phyloP scores from a whole-genome alignment of 139 green algal genomes.

The Chlorella sp. region DNA sequence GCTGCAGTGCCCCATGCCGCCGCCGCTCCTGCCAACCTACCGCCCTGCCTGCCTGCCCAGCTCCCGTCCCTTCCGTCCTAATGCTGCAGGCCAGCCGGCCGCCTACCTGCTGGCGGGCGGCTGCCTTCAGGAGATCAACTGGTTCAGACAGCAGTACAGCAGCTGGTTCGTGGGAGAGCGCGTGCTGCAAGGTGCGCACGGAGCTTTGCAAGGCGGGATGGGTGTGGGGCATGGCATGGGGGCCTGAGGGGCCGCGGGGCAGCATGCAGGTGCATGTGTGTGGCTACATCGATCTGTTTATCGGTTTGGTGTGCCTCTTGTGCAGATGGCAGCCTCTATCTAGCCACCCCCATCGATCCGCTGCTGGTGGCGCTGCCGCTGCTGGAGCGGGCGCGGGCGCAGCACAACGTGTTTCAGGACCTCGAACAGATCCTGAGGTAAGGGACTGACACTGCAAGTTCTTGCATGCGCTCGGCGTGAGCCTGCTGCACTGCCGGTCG shows the following conservation, averaged over 20 bases:
- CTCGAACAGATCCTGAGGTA: constrained; percentile 47
- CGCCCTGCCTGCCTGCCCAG: not conserved
- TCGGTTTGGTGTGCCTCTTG: too few species aligned
- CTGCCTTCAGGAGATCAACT: constrained; percentile 49
- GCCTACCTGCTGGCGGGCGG: constrained; percentile 36
- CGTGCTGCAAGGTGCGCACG: constrained; percentile 35
- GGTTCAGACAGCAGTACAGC: constrained; percentile 34
- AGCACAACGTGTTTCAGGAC: constrained; percentile 38
- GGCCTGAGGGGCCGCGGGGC: too few species aligned
- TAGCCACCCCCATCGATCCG: constrained; percentile 59
- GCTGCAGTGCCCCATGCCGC: not conserved
- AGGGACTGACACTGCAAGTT: not conserved
- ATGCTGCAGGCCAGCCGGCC: constrained; percentile 32
- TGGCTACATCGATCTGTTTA: too few species aligned
- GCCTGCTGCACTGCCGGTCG: too few species aligned
- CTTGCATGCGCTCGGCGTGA: not conserved
- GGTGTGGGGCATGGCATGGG: too few species aligned
- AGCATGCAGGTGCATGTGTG: too few species aligned
- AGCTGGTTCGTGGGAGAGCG: constrained; percentile 51
- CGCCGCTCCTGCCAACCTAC: not conserved
- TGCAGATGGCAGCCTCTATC: constrained; percentile 68
- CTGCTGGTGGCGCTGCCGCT: constrained; percentile 67
- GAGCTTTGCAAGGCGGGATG: too few species aligned
- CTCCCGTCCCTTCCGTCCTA: not conserved
- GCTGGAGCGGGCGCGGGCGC: constrained; percentile 44